phyloP scores from a whole-genome alignment of 441 rosid species.

The Aleurites moluccanus region DNA sequence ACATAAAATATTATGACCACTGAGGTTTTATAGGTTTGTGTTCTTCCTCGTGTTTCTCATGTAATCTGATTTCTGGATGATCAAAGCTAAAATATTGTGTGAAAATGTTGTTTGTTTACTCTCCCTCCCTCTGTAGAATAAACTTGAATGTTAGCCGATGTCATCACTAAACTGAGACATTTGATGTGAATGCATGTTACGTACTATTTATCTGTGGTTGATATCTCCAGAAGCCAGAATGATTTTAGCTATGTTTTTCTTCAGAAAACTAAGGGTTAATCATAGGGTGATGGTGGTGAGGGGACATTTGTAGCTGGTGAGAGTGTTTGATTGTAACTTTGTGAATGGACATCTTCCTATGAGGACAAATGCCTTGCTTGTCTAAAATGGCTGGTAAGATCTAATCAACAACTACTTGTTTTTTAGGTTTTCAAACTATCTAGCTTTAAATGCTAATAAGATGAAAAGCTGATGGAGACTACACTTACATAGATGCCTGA shows the following conservation, averaged over 20 bases:
- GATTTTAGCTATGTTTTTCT: too few relatives aligned
- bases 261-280: too few relatives aligned
- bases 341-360: not conserved
- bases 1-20: slow-evolving; percentile 12
- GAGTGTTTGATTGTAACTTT: not conserved
- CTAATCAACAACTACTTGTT: not conserved
- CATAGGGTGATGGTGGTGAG: not conserved
- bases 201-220: not conserved
- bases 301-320: not conserved
- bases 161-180: not conserved
- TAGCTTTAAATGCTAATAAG: not conserved
- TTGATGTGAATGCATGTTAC: not conserved
- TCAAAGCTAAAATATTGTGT: slow-evolving; percentile 12
- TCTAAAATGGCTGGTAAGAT: not conserved
- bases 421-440: not conserved
- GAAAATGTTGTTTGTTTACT: slow-evolving; percentile 24
- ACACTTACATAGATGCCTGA: too few relatives aligned
- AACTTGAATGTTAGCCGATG: not conserved
- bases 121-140: not conserved
- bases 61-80: slow-evolving; percentile 29
- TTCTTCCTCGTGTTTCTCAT: slow-evolving; percentile 6
- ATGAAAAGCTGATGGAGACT: not conserved
- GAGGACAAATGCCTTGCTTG: slow-evolving; percentile 5
- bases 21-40: slow-evolving; percentile 19
- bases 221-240: too few relatives aligned